Evolutionary conservation across 257 asterid species (phyloP).

Genomic region (Solanum lycopersicoides): DNA sequence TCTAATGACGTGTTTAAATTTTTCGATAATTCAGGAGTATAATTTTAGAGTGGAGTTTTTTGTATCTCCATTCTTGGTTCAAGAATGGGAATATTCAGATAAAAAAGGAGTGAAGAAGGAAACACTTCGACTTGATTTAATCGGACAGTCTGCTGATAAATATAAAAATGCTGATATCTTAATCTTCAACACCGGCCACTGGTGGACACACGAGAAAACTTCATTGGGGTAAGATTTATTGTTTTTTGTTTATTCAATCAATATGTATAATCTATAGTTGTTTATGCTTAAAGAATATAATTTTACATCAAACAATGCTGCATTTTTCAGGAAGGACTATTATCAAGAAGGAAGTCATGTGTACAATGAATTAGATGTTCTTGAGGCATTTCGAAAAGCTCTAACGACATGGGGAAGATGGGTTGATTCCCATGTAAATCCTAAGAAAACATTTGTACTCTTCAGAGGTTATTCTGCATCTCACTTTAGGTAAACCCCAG

Average conservation of each 20-base stretch:
- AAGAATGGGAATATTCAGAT: conserved; percentile 45
- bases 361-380: conserved; percentile 39
- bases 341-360: conserved; percentile 72
- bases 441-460: conserved; percentile 43
- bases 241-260: not conserved
- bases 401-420: conserved; percentile 65
- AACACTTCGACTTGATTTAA: conserved; percentile 57
- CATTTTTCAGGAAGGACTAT: conserved; percentile 55
- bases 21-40: conserved; percentile 34
- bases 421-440: conserved; percentile 49
- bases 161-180: conserved; percentile 54
- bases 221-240: conserved; percentile 35
- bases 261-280: not conserved
- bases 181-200: conserved; percentile 69
- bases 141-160: conserved; percentile 30
- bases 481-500: conserved; percentile 53
- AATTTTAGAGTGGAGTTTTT: conserved; percentile 49
- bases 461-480: conserved; percentile 64
- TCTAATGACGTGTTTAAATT: not conserved
- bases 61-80: conserved; percentile 67
- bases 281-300: not conserved
- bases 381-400: conserved; percentile 58
- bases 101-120: conserved; percentile 43
- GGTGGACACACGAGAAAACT: conserved; percentile 90
- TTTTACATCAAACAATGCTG: not conserved